Conservation (phyloP, 1,284 basidiomycete genomes). For the Coniophora puteana region DNA sequence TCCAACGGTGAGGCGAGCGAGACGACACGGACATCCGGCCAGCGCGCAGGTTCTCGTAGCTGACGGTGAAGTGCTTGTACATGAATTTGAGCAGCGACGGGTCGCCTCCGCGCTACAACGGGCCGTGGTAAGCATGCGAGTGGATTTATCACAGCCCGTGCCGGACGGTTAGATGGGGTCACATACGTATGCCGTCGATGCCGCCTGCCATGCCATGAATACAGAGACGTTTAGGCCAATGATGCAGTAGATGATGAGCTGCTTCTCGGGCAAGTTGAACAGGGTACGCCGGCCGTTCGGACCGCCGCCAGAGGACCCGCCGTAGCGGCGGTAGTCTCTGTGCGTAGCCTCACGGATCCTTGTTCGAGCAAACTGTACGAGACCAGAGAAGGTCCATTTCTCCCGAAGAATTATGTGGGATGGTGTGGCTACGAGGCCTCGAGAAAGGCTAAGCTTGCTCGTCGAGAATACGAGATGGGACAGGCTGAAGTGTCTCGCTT, state of each 20-base stretch:
- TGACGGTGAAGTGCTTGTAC: constrained; percentile 64
- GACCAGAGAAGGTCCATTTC: constrained; percentile 1
- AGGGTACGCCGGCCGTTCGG: constrained; percentile 21
- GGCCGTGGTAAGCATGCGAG: background rate
- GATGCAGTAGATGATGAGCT: constrained; percentile 40
- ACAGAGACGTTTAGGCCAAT: constrained; percentile 42
- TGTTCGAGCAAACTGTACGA: constrained; percentile 17
- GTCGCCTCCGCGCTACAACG: constrained; percentile 36
- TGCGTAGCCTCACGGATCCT: constrained; percentile 20
- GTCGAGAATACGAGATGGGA: too few species aligned
- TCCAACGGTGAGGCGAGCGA: constrained; percentile 1
- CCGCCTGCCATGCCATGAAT: constrained; percentile 40
- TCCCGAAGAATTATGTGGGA: too few species aligned
- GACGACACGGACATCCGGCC: constrained; percentile 61
- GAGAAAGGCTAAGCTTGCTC: too few species aligned
- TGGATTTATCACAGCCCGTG: background rate
- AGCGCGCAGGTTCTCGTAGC: constrained; percentile 58
- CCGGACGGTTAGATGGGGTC: too few species aligned
- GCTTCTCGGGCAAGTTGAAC: constrained; percentile 35
- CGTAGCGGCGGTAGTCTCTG: constrained; percentile 13
- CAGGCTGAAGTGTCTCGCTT: too few species aligned
- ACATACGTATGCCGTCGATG: constrained; percentile 36
- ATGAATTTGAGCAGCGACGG: constrained; percentile 52
- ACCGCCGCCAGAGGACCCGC: constrained; percentile 6
- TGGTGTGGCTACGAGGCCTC: too few species aligned